Conservation (phyloP, 2,329 filamentous ascomycete species). For the Fonsecaea nubica region DNA sequence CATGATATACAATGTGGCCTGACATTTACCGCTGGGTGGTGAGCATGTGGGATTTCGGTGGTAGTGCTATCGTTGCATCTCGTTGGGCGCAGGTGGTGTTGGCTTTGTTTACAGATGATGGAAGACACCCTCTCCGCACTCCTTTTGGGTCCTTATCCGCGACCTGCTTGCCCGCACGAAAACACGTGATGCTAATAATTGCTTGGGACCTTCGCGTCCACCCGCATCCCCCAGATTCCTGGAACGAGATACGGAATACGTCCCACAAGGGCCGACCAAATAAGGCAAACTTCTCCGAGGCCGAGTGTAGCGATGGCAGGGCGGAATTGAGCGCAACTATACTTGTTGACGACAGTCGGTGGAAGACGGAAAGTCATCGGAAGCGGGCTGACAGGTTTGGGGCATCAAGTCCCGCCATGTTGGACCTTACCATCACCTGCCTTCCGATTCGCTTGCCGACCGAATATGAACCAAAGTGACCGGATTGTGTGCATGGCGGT, state of each 20-base stretch:
- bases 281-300: neutral
- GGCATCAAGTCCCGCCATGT: constrained; percentile 28
- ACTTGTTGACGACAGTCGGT: neutral
- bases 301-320: neutral
- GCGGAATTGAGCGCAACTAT: constrained; percentile 12
- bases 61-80: constrained; percentile 5
- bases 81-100: neutral
- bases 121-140: neutral
- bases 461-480: neutral
- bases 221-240: neutral
- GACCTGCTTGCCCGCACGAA: constrained; percentile 1
- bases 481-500: neutral
- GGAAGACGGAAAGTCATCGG: constrained; percentile 16
- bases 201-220: neutral
- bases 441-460: constrained; percentile 37
- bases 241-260: constrained; percentile 15
- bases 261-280: neutral
- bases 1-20: constrained; percentile 28
- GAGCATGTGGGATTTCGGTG: neutral
- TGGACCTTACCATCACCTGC: constrained; percentile 26
- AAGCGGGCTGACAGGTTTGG: constrained; percentile 21
- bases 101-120: constrained; percentile 9
- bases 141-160: neutral
- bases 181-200: constrained; percentile 5
- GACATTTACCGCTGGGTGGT: constrained; percentile 19